phyloP scores from a whole-genome alignment of 108 stramenopile genomes.

The Cyclotella distinguenda region DNA sequence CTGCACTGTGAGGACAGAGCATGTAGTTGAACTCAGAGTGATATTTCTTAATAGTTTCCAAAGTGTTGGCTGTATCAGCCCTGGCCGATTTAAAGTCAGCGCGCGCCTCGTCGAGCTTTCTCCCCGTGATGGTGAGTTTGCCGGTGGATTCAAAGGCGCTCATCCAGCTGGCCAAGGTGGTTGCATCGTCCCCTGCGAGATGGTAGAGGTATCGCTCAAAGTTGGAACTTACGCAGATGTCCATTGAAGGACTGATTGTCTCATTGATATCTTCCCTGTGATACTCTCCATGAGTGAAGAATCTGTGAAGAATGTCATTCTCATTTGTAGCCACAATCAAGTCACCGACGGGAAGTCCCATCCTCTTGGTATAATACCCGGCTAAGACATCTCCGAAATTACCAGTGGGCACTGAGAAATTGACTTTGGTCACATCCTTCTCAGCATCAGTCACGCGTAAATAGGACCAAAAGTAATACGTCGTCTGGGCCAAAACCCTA shows the following conservation, averaged over 20 bases:
- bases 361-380: constrained; percentile 97
- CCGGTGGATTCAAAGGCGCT: constrained; percentile 89
- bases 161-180: constrained; percentile 88
- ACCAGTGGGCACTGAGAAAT: constrained; percentile 96
- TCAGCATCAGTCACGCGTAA: constrained; percentile 83
- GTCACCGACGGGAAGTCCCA: constrained; percentile 95
- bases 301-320: constrained; percentile 98
- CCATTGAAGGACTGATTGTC: constrained; percentile 96
- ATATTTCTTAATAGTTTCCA: constrained; percentile 82
- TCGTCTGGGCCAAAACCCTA: constrained; percentile 97
- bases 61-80: constrained; percentile 80
- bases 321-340: constrained; percentile 97
- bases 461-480: constrained; percentile 98
- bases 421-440: constrained; percentile 55
- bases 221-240: constrained; percentile 98
- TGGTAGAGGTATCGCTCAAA: constrained; percentile 98
- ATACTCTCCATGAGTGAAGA: constrained; percentile 95
- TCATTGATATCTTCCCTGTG: constrained; percentile 80
- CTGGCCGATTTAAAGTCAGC: constrained; percentile 86
- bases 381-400: constrained; percentile 99
- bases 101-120: constrained; percentile 76
- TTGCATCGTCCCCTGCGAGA: constrained; percentile 87
- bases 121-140: constrained; percentile 81
- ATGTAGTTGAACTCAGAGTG: constrained; percentile 86
- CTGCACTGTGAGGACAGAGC: constrained; percentile 96